phyloP scores from a whole-genome alignment of 2,329 filamentous ascomycete genomes.

The Aureobasidium melanogenum region DNA sequence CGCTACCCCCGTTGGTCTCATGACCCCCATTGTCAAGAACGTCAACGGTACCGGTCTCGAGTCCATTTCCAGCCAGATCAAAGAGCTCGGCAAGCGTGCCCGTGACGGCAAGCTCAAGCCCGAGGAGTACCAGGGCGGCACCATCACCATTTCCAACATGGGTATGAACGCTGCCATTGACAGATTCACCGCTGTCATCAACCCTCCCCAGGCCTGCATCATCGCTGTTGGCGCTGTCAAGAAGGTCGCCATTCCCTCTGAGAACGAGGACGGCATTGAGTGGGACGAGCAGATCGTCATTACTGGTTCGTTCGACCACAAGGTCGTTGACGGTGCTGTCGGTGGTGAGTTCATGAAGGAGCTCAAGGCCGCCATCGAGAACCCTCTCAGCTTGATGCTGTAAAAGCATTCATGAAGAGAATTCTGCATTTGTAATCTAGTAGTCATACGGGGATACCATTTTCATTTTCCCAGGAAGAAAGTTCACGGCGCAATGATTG shows the following conservation, averaged over 20 bases:
- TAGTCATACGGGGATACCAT: conserved; percentile 5
- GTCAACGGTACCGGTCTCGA: conserved; percentile 81
- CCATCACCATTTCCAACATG: conserved; percentile 99
- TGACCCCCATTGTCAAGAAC: conserved; percentile 92
- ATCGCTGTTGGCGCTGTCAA: conserved; percentile 88
- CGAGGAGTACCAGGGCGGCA: conserved; percentile 97
- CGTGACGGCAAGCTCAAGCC: conserved; percentile 98
- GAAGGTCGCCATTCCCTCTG: conserved; percentile 85
- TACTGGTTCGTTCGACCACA: conserved; percentile 96
- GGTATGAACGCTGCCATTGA: conserved; percentile 97
- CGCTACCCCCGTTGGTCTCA: conserved; percentile 83
- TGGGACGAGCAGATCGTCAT: conserved; percentile 98
- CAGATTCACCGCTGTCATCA: conserved; percentile 97
- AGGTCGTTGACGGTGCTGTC: conserved; percentile 92
- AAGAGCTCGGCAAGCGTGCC: conserved; percentile 93
- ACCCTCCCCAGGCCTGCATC: conserved; percentile 94
- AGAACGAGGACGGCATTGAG: conserved; percentile 79
- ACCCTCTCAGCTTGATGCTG: conserved; percentile 88
- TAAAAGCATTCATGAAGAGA: conserved; percentile 35
- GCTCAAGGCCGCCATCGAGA: conserved; percentile 96
- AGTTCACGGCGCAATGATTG: conserved; percentile 7
- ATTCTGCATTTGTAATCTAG: conserved; percentile 12
- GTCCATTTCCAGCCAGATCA: conserved; percentile 80
- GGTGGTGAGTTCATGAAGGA: conserved; percentile 95
- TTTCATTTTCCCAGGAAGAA: conserved; percentile 8